Evolutionary conservation across 2,329 filamentous ascomycete genomes (phyloP).

Genomic region (Penicillium sp.): DNA sequence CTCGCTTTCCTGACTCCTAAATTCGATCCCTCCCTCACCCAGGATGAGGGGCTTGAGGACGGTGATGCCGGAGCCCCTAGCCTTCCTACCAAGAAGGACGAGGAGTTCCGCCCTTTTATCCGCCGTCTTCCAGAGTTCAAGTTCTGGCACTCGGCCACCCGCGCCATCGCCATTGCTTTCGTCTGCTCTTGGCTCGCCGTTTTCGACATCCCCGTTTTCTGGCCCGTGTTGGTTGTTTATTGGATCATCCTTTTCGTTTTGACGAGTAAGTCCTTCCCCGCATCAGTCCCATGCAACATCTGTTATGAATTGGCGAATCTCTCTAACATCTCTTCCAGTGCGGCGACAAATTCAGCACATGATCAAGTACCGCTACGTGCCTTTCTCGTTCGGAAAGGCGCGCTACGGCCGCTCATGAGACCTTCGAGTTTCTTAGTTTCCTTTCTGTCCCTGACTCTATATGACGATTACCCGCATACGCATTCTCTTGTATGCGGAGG

Average conservation of each 20-base stretch:
- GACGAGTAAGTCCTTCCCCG: slow-evolving; percentile 67
- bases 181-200: slow-evolving; percentile 87
- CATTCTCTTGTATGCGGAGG: slow-evolving; percentile 16
- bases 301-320: too few species aligned
- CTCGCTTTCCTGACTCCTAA: slow-evolving; percentile 97
- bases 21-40: slow-evolving; percentile 94
- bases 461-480: slow-evolving; percentile 9
- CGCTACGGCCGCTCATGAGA: slow-evolving; percentile 56
- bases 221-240: slow-evolving; percentile 97
- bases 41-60: slow-evolving; percentile 95
- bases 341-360: slow-evolving; percentile 99
- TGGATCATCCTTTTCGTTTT: slow-evolving; percentile 95
- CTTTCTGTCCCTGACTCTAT: slow-evolving; percentile 9
- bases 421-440: slow-evolving; percentile 4
- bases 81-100: slow-evolving; percentile 90
- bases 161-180: slow-evolving; percentile 78
- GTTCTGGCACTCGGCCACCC: slow-evolving; percentile 96
- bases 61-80: slow-evolving; percentile 64
- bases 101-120: slow-evolving; percentile 98
- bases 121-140: slow-evolving; percentile 96
- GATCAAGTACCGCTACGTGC: slow-evolving; percentile 99
- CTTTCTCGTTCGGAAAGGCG: slow-evolving; percentile 87
- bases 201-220: slow-evolving; percentile 98
- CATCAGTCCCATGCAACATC: background rate
- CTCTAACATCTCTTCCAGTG: slow-evolving; percentile 56